Conservation (phyloP, 2,329 filamentous ascomycete species). For the Ceratocystis smalleyi region DNA sequence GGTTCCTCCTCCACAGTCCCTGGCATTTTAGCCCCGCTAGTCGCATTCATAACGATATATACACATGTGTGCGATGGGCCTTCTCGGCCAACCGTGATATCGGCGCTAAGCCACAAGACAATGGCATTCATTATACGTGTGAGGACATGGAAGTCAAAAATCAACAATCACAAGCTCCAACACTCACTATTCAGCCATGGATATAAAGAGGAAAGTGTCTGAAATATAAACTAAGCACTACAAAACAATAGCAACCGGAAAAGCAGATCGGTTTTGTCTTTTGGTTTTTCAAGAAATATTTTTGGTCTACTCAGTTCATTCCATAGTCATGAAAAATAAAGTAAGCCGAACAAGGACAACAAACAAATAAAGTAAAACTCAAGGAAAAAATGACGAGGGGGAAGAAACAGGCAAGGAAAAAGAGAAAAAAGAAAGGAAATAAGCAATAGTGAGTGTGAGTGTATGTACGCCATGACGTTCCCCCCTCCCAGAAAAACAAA, state of each 20-base stretch:
- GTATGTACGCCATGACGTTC: conserved; percentile 1
- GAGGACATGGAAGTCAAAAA: not conserved
- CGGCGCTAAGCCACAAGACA: too few species aligned
- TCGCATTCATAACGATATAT: too few species aligned
- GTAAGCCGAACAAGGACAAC: too few species aligned
- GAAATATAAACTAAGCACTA: not conserved
- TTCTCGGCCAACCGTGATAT: too few species aligned
- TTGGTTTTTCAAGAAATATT: not conserved
- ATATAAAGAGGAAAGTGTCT: not conserved
- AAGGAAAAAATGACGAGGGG: not conserved
- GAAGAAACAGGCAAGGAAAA: not conserved
- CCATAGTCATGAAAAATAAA: not conserved
- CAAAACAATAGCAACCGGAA: not conserved
- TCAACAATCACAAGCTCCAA: not conserved
- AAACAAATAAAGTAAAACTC: not conserved
- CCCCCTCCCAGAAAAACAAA: not conserved
- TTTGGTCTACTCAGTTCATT: not conserved
- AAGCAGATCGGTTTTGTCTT: not conserved
- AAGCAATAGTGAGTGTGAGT: not conserved
- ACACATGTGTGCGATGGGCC: too few species aligned
- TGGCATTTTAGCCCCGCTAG: too few species aligned
- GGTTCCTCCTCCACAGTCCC: too few species aligned
- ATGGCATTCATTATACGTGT: not conserved
- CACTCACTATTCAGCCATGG: not conserved
- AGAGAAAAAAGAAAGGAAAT: not conserved